Percentiles rank a stretch among this genome's conserved stretches.
Evolutionary conservation across 306 rosid species (phyloP).

Genomic region (Acacia confusa): DNA sequence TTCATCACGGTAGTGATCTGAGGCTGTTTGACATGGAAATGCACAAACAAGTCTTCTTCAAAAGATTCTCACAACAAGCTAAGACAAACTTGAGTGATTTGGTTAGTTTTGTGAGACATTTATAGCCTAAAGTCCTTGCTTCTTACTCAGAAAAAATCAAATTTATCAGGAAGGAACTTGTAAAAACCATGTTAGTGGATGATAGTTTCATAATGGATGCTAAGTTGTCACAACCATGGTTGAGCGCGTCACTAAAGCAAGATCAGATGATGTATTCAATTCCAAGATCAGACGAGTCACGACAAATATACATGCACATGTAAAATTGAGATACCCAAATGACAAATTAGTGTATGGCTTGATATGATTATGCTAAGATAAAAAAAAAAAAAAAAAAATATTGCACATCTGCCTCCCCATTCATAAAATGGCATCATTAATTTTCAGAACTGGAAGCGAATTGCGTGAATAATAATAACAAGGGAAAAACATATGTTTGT

Average conservation of each 20-base stretch:
- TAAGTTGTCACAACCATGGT: background rate
- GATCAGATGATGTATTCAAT: background rate
- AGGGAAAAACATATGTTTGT: conserved; percentile 22
- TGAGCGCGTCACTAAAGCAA: background rate
- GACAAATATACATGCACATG: background rate
- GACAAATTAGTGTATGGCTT: background rate
- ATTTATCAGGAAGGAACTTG: background rate
- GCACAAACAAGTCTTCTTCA: background rate
- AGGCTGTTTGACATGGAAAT: background rate
- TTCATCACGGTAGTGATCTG: background rate
- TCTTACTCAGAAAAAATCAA: background rate
- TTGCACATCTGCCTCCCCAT: background rate
- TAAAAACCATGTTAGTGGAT: background rate
- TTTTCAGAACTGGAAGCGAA: background rate
- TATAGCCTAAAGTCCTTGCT: background rate
- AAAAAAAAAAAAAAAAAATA: background rate
- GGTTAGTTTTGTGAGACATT: background rate
- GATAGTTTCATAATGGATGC: background rate
- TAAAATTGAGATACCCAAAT: background rate
- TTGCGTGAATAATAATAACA: background rate
- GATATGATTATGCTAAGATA: background rate
- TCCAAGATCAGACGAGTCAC: background rate
- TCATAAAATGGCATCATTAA: background rate
- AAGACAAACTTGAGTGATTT: background rate
- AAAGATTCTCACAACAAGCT: background rate